Evolutionary conservation across 768 basidiomycete species (phyloP), one percentile per base, ranked within the genome.

Genomic region (Candolleomyces efflorescens): DNA sequence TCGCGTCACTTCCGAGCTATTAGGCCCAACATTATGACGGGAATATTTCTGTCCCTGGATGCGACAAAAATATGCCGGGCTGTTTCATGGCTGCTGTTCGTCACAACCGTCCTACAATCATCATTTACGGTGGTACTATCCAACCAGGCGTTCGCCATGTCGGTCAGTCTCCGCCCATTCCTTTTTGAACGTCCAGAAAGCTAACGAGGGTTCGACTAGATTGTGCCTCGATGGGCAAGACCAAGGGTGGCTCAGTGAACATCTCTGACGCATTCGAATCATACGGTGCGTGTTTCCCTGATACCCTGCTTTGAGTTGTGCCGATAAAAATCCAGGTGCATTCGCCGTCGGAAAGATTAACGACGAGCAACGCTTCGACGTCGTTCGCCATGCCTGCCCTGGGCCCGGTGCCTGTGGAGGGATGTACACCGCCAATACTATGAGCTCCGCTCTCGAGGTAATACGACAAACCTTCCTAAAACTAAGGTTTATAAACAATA

Each of bases 61-160:
- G 92, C 62, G 92, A 94, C 72, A 94, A 94, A 75, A 94, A 94
- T 67, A 93, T 94, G 92, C 92, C 92, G 9, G 92, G 90, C 17
- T 90, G 87, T 67, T 78, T 92, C 56, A 91, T 94, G 67, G 92
- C 92, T 15, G 92, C 92, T 0, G 88, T 77, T 39, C 85, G 92
- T 53, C 88, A 92, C 73, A 94, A 94, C 67, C 82, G 92, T 5
- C 92, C 92, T 1, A 93, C 92, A 1, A 84, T 94, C 65, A 87
- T 93, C 55, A 80, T 94, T 12, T 94, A 94, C 73, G 85, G 92
- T 15, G 92, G 92, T 4, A 91, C 92, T 3, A 94, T 94, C 56
- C 84, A 86, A 68, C 77, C 86, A 15, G 92, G 92, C 44, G 77
- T 76, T 26, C 83, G 90, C n/a, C 82, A 84, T 56, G 74, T 89